Percentiles rank a stretch among this genome's conserved stretches.
Conservation (phyloP, 192 early-diverging fungal genomes). For the Coemansia sp. region DNA sequence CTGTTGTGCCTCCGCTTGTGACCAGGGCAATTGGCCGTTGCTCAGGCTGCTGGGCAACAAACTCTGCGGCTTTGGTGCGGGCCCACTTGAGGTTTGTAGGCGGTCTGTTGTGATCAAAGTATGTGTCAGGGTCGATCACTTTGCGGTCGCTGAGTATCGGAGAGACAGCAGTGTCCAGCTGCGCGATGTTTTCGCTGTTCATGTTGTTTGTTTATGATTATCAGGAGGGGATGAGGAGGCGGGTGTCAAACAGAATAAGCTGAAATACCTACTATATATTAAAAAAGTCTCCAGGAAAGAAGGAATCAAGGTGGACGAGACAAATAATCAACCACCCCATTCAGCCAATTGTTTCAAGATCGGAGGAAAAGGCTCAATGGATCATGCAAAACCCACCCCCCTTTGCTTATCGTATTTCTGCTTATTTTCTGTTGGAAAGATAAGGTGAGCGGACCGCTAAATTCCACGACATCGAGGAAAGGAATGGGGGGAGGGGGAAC, state of each 20-base stretch:
- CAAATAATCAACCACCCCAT: too few species aligned
- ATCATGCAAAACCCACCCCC: too few species aligned
- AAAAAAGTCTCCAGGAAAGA: background rate
- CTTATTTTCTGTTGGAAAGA: background rate
- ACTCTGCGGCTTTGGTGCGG: slow-evolving; percentile 60
- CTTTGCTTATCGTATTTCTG: too few species aligned
- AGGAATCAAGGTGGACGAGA: background rate
- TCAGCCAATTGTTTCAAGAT: too few species aligned
- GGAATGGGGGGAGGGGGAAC: background rate
- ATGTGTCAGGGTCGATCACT: slow-evolving; percentile 71
- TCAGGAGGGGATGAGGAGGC: too few species aligned
- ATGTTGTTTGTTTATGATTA: background rate
- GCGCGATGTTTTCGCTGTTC: background rate
- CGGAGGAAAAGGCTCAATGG: too few species aligned
- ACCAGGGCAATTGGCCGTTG: slow-evolving; percentile 81
- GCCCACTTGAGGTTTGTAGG: slow-evolving; percentile 66
- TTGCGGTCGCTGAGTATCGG: slow-evolving; percentile 9
- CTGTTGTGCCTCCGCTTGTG: slow-evolving; percentile 94
- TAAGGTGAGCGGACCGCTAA: background rate
- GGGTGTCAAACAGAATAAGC: too few species aligned
- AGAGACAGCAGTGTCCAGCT: background rate
- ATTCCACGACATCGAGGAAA: background rate
- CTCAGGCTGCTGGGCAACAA: slow-evolving; percentile 60
- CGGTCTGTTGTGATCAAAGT: slow-evolving; percentile 71
- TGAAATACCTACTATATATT: too few species aligned